Evolutionary conservation across 2,329 filamentous ascomycete species (phyloP).

Genomic region (Tolypocladium amazonense): DNA sequence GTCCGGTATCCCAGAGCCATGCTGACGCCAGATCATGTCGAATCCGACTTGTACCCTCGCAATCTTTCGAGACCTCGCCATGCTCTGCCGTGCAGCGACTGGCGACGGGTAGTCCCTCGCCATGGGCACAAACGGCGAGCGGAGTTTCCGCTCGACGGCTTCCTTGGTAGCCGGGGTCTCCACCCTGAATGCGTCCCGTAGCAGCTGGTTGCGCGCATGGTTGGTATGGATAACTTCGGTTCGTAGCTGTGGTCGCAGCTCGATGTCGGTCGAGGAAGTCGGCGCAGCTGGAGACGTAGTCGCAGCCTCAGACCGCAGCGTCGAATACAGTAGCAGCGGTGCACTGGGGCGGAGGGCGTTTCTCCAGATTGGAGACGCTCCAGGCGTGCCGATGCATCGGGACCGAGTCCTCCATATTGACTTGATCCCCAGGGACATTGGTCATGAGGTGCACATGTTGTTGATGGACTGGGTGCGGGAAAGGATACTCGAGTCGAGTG

Average conservation of each 20-base stretch:
- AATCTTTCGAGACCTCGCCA: conserved; percentile 10
- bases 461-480: neutral
- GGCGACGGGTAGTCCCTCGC: conserved; percentile 16
- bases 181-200: conserved; percentile 18
- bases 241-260: neutral
- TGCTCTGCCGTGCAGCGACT: conserved; percentile 12
- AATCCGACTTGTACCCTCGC: conserved; percentile 25
- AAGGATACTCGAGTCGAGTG: neutral
- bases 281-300: neutral
- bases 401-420: conserved; percentile 30
- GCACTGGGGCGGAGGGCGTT: conserved; percentile 7
- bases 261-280: conserved; percentile 3
- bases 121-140: conserved; percentile 16
- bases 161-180: conserved; percentile 9
- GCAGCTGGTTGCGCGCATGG: conserved; percentile 13
- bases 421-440: conserved; percentile 36
- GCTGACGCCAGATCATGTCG: conserved; percentile 20
- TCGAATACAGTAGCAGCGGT: neutral
- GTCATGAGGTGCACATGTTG: conserved; percentile 27
- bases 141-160: conserved; percentile 8
- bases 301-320: neutral
- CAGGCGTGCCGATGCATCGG: conserved; percentile 17
- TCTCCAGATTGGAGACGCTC: conserved; percentile 10
- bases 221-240: conserved; percentile 3
- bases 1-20: conserved; percentile 17